phyloP scores from a whole-genome alignment of 352 stramenopile species.

The Phytopythium helicoides region DNA sequence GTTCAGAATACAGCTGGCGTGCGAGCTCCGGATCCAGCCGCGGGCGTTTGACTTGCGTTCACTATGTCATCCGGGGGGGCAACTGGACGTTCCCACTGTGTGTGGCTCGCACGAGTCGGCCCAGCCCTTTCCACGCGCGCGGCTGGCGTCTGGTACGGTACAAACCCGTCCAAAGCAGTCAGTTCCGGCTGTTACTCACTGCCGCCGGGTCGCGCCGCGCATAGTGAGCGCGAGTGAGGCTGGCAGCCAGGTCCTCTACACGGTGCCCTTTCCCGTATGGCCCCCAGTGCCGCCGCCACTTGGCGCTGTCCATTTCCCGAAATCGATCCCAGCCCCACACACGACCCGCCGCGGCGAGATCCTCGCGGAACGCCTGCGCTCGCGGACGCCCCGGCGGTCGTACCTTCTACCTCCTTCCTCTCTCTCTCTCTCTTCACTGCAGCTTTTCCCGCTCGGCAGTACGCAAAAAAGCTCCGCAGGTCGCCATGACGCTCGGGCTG shows the following conservation, averaged over 20 bases:
- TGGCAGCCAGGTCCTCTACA: too few relatives aligned
- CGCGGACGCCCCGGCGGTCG: slow-evolving; percentile 5
- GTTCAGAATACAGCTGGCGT: too few relatives aligned
- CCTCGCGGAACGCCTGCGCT: not conserved
- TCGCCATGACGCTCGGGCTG: slow-evolving; percentile 43
- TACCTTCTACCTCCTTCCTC: not conserved
- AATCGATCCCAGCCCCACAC: slow-evolving; percentile 1
- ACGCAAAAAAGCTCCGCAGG: not conserved
- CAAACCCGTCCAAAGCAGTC: not conserved
- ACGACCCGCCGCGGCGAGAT: slow-evolving; percentile 1
- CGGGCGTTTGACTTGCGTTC: too few relatives aligned
- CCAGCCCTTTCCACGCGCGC: slow-evolving; percentile 1
- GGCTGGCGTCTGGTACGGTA: not conserved
- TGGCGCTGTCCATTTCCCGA: slow-evolving; percentile 1
- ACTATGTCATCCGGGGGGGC: too few relatives aligned
- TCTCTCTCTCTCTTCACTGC: not conserved
- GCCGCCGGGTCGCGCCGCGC: not conserved
- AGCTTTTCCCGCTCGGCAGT: not conserved
- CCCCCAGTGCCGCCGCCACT: not conserved
- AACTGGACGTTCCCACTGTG: too few relatives aligned
- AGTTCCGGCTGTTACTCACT: not conserved
- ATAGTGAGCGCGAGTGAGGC: not conserved
- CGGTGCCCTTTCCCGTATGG: not conserved
- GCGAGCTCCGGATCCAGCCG: too few relatives aligned
- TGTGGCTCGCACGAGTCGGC: not conserved